Base-by-base conservation (phyloP, 768 basidiomycete genomes). In the Mycena capillaripes region DNA sequence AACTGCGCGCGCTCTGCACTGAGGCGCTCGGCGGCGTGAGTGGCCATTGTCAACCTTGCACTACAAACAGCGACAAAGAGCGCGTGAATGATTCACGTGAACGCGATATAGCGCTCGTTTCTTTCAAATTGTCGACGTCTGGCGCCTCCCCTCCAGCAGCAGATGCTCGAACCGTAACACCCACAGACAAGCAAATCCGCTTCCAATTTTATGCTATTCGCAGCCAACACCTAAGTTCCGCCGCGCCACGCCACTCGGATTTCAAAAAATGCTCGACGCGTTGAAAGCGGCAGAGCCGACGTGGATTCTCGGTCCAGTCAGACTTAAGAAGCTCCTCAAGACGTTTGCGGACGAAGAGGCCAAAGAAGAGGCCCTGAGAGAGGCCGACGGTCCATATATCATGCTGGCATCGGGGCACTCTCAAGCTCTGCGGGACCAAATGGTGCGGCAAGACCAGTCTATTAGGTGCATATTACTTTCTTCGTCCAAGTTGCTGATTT, bases 1-100 rank as follows among this genome's bases (percentile, higher is more conserved):
- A 84, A 85, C 21, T 48, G 66, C 23, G 71, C 75, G 14, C 72
- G 73, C 62, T 78, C 75, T 25, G 60, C 63, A 7, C 63, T 59
- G 66, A 74, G 75, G 56, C 60, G 63, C 42, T 73, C 63, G 25
- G 19, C 34, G 46, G 46, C 55, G 50, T 38, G 38, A 38, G 66
- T 71, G 65, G 64, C 70, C 74, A 75, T 76, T 52, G 62, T 67
- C 69, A 62, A 71, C 58, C 60, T 56, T 55, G 46, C 42, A n/a
- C 6, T 23, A 16, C 62, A 44, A 59, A 40, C 50, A 69, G 2
- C 14, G 34, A 38, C 56, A 59, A 65, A 73, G 10, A 66, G 59
- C 69, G 62, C 65, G 72, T 27, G 10, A 3, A 7, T 14, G 9
- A 19, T 23, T 57, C 70, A 71, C 64, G 69, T 70, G 69, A 16